These are phyloP conservation scores for Rasamsonia emersonii DNA, from an alignment of 2,329 filamentous ascomycete species.

Conservation along the genomic window DNA sequence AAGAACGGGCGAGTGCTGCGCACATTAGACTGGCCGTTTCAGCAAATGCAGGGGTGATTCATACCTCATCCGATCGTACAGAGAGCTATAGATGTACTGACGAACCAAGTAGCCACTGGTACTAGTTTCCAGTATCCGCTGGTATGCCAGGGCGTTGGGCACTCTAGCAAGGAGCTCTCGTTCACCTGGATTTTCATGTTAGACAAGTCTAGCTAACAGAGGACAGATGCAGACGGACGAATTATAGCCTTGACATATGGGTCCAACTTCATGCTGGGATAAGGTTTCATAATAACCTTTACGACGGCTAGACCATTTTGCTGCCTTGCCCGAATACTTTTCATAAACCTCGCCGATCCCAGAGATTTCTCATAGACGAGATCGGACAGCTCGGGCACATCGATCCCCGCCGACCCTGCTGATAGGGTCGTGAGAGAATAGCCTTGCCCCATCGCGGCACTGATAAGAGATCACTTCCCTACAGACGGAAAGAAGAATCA, in stretches of 20 bases:
- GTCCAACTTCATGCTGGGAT: constrained; percentile 69
- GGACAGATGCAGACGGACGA: constrained; percentile 43
- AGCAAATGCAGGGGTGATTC: constrained; percentile 2
- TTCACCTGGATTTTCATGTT: constrained; percentile 51
- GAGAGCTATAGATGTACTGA: constrained; percentile 90
- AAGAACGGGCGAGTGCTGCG: constrained; percentile 84
- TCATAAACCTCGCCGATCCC: constrained; percentile 90
- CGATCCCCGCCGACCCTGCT: constrained; percentile 84
- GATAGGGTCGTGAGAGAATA: constrained; percentile 90
- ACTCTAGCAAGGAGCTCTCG: constrained; percentile 69
- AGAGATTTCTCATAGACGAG: constrained; percentile 87
- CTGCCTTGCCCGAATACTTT: constrained; percentile 83
- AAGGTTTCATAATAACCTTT: constrained; percentile 92
- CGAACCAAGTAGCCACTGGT: constrained; percentile 88
- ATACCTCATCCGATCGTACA: constrained; percentile 81
- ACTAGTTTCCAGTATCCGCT: constrained; percentile 83
- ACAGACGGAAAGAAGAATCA: no score
- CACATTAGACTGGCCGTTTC: constrained; percentile 16
- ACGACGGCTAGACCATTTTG: constrained; percentile 86
- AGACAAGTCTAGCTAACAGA: constrained; percentile 9
- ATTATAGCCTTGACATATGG: constrained; percentile 69
- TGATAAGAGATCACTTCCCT: constrained; percentile 1
- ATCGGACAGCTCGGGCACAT: constrained; percentile 84
- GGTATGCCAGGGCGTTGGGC: constrained; percentile 83
- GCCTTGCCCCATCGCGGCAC: constrained; percentile 73